phyloP scores from a whole-genome alignment of 495 filamentous ascomycete species.

The Podospora anserina region DNA sequence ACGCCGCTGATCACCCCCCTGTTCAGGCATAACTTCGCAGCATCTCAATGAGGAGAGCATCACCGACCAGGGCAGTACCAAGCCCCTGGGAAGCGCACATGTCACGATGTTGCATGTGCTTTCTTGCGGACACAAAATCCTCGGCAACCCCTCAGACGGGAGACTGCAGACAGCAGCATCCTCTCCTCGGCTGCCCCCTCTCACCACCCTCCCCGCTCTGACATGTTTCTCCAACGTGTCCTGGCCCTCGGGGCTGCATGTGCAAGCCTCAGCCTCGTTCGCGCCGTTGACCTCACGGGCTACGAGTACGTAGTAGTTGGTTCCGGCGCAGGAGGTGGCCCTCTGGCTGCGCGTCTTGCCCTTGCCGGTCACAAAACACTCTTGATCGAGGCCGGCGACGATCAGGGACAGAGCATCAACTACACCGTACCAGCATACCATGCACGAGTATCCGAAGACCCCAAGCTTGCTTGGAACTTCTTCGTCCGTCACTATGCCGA shows the following conservation, averaged over 20 bases:
- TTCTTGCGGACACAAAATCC: not conserved
- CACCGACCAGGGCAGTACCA: not conserved
- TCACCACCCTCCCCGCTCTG: not conserved
- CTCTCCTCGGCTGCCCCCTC: not conserved
- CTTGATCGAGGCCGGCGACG: slow-evolving; percentile 59
- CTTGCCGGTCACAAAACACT: slow-evolving; percentile 57
- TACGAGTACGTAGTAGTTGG: slow-evolving; percentile 67
- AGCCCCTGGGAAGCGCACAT: not conserved
- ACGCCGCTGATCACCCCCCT: not conserved
- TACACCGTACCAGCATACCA: slow-evolving; percentile 29
- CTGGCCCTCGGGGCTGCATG: slow-evolving; percentile 17
- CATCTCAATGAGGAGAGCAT: not conserved
- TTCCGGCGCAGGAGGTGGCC: slow-evolving; percentile 61
- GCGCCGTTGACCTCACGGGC: slow-evolving; percentile 27
- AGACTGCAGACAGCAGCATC: not conserved
- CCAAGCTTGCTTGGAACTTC: slow-evolving; percentile 43
- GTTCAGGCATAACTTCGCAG: not conserved
- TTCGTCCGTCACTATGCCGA: slow-evolving; percentile 46
- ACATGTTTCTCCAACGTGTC: slow-evolving; percentile 17
- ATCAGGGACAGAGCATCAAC: slow-evolving; percentile 42
- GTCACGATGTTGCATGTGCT: not conserved
- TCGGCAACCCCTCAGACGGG: not conserved
- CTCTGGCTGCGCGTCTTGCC: slow-evolving; percentile 58
- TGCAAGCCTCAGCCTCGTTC: slow-evolving; percentile 8
- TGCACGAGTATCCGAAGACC: slow-evolving; percentile 28